Evolutionary conservation across 441 rosid genomes (phyloP), one percentile per base, ranked within the genome.

Genomic region (Pelargonium fulgidum): DNA sequence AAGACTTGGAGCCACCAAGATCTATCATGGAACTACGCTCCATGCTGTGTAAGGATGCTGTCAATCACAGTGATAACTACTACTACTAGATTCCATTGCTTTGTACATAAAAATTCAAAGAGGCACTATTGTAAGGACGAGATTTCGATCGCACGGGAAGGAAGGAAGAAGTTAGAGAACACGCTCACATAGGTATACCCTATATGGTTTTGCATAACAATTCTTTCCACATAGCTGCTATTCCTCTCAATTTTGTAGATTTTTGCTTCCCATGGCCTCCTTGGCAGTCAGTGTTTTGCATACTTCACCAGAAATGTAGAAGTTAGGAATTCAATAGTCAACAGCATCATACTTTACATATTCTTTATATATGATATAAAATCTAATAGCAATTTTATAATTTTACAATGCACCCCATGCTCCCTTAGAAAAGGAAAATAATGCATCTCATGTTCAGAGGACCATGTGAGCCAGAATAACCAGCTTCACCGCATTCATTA

Each of bases 11-110:
- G 73, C 85, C 97, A 36, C 97, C 97, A 45, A 89, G 96, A 24
- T 92, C 98, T 0, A 93, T 95, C 39, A 76, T 87, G 3, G 98
- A 94, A 79, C 92, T 97, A 74, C 88, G 98, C 50, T 92, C 98
- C 7, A 94, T 94, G 74, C 94, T 94, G 52, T 85, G 98, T 76
- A 86, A 88, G 81, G 98, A 93, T 74, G 72, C 86, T 1, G 78
- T 89, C 62, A 89, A 75, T 78, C 72, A 83, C 69, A 61, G 82
- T 12, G 92, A 90, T 66, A 68, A 92, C 63, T 85, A 91, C 1
- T 77, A 89, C 64, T 90, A 85, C 81, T 92, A 24, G 16, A 24
- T 11, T 24, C 65, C 42, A 26, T 62, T 62, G 41, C 42, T 62
- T 12, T 62, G 65, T 62, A 33, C 42, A 62, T 62, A 62, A 14